Evolutionary conservation across 352 stramenopile genomes (phyloP), one percentile per base, ranked within the genome.

Genomic region (Pythium phragmitis): DNA sequence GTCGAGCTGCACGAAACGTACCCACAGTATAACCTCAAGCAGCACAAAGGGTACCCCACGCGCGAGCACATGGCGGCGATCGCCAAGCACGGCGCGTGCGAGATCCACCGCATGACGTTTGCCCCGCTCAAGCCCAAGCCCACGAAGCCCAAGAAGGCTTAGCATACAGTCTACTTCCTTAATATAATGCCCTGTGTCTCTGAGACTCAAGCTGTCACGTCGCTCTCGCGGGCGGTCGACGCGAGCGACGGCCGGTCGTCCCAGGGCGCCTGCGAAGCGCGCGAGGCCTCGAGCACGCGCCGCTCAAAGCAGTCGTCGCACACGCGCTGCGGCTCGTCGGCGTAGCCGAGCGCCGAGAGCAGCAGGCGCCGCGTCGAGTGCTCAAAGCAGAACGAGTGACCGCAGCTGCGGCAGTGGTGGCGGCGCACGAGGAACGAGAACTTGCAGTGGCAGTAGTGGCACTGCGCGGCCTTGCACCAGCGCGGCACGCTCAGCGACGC

Each of bases 1-100:
- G 72, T 96, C 53, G 80, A 89, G 50, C 98, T 98, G 68, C 83
- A 98, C 68, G 70, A 71, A 43, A 66, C 96, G 62, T 99, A 94
- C 77, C 97, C 97, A 28, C 63, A 88, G 48, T 99, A 98, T 71
- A 84, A 91, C 56, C 85, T 99, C 30, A 86, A 85, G 33, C 88
- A 98, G 73, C 94, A 99, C 82, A 99, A 99, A 67, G 97, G 97
- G 23, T 99, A 99, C 78, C 92, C 90, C 11, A 99, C 96, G 14
- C 76, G 64, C 17, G 90, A 81, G 41, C 97, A 99, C 78, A 90
- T 97, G 73, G 73, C 72, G 39, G 80, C 87, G 21, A 93, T 99
- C 42, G 66, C 72, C 36, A 77, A 85, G 58, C 76, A 98, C 70
- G 97, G 97, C n/a, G 81, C 94, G 5, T 96, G 79, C 60, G 80